These are phyloP conservation scores for Ogataea haglerorum DNA, from an alignment of 805 yeast species.

Conservation along the genomic window DNA sequence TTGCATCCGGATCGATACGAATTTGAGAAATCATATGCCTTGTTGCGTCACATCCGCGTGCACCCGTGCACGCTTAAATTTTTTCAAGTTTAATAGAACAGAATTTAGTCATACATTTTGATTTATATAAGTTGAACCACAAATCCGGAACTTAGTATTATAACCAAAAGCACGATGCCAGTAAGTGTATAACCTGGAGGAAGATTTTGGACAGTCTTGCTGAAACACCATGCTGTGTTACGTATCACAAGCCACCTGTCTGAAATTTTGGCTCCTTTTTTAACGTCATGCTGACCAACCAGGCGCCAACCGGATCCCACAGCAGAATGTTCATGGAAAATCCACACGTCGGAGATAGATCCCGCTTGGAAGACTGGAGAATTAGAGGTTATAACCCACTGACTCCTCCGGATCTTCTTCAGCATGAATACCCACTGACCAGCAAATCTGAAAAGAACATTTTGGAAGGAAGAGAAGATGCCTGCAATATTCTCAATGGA, in stretches of 20 bases:
- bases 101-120: conserved; percentile 7
- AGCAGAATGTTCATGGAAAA: conserved; percentile 76
- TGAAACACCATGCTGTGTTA: too few species aligned
- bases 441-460: conserved; percentile 59
- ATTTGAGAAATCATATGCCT: conserved; percentile 13
- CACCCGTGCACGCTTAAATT: conserved; percentile 1
- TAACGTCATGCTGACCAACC: conserved; percentile 3
- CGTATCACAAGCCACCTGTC: background rate
- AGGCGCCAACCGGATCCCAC: conserved; percentile 23
- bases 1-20: conserved; percentile 24
- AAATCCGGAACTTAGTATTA: background rate
- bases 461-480: conserved; percentile 69
- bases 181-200: conserved; percentile 1
- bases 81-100: conserved; percentile 7
- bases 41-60: background rate
- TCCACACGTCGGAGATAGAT: conserved; percentile 79
- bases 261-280: background rate
- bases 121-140: conserved; percentile 1
- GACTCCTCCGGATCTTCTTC: conserved; percentile 91
- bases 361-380: conserved; percentile 73
- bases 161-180: conserved; percentile 2
- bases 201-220: background rate
- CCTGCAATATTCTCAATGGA: conserved; percentile 71
- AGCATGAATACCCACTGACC: conserved; percentile 75
- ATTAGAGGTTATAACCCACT: conserved; percentile 90